Percentiles rank a stretch among this genome's conserved stretches.
phyloP scores from a whole-genome alignment of 108 stramenopile species.

The Cyclostephanos invisitatus region DNA sequence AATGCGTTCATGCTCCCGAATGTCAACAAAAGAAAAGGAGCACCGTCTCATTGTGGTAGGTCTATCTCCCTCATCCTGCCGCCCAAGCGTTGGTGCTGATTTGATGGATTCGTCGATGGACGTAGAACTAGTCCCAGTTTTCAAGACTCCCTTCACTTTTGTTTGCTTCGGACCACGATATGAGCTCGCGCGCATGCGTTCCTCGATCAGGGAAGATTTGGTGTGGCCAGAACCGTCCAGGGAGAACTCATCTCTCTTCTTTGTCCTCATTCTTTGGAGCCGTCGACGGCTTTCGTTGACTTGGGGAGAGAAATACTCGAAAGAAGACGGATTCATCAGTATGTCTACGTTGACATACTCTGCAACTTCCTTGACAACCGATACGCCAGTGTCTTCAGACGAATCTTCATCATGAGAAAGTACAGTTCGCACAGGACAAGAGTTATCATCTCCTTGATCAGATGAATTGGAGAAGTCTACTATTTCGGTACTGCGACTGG shows the following conservation, averaged over 20 bases:
- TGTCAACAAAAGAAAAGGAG: constrained; percentile 35
- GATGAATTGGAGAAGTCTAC: neutral
- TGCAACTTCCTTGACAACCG: constrained; percentile 4
- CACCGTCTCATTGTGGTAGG: constrained; percentile 5
- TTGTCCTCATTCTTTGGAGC: constrained; percentile 32
- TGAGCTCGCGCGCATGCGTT: constrained; percentile 10
- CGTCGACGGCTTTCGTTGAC: constrained; percentile 17
- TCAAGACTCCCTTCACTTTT: constrained; percentile 24
- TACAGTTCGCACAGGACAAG: neutral
- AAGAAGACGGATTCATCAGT: constrained; percentile 15
- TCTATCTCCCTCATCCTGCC: neutral
- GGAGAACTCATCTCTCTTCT: neutral
- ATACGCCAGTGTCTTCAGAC: neutral
- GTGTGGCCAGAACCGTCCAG: constrained; percentile 34
- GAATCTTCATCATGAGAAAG: neutral
- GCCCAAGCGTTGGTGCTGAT: neutral
- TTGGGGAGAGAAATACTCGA: constrained; percentile 35
- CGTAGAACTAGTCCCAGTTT: constrained; percentile 6
- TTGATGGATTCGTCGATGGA: neutral
- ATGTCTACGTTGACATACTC: constrained; percentile 38
- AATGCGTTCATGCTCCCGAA: constrained; percentile 54
- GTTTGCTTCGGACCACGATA: constrained; percentile 37
- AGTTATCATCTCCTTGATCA: neutral
- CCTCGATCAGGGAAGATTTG: constrained; percentile 7
- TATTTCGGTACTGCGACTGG: neutral